These are phyloP conservation scores for Schizochytrium sp. DNA, from an alignment of 108 stramenopile species.

Conservation along the genomic window DNA sequence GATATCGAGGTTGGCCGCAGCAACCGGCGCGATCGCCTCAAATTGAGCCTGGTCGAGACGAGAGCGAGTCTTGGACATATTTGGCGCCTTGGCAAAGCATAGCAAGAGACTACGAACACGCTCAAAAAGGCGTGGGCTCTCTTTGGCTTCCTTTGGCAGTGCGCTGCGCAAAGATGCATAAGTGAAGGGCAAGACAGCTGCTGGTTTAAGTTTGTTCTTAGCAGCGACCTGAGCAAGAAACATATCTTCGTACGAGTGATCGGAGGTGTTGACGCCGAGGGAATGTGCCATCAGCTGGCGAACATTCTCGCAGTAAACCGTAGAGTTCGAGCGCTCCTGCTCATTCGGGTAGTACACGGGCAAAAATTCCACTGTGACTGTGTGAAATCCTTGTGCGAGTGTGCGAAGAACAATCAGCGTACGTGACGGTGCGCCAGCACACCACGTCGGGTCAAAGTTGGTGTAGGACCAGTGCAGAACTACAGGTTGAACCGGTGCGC, in stretches of 20 bases:
- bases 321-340: not conserved
- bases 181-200: constrained; percentile 16
- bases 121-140: constrained; percentile 13
- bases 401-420: not conserved
- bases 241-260: constrained; percentile 64
- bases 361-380: constrained; percentile 20
- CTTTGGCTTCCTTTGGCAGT: not conserved
- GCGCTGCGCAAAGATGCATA: not conserved
- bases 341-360: constrained; percentile 27
- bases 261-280: constrained; percentile 57
- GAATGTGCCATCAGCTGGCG: constrained; percentile 61
- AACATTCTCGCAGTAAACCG: not conserved
- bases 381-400: constrained; percentile 1
- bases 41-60: constrained; percentile 31
- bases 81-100: constrained; percentile 54
- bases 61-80: not conserved
- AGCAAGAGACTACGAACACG: not conserved
- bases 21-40: not conserved
- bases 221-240: constrained; percentile 50
- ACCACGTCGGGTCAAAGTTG: constrained; percentile 58
- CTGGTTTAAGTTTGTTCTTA: constrained; percentile 44
- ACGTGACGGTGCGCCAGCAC: constrained; percentile 51
- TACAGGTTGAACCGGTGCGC: constrained; percentile 65
- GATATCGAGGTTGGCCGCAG: not conserved
- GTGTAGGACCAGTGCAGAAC: constrained; percentile 60